Conservation (phyloP, 306 rosid genomes). For the Quercus robur region DNA sequence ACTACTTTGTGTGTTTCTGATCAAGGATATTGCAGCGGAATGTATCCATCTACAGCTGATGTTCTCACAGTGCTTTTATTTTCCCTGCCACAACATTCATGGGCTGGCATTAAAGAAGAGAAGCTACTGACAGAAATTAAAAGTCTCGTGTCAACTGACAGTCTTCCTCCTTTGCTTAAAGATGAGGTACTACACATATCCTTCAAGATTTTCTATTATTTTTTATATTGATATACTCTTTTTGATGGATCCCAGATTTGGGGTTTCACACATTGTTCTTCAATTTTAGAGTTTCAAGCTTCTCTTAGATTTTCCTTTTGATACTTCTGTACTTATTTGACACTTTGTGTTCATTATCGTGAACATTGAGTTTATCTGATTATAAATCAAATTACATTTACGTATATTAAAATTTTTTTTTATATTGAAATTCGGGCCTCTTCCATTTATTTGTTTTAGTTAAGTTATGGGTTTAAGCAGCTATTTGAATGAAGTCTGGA, state of each 20-base stretch:
- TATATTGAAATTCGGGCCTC: not conserved
- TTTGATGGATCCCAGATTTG: too few species aligned
- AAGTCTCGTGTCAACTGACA: constrained; percentile 45
- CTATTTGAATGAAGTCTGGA: not conserved
- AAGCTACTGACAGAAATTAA: constrained; percentile 48
- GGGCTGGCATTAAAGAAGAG: constrained; percentile 67
- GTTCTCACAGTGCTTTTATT: constrained; percentile 76
- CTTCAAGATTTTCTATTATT: not conserved
- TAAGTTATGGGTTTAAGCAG: not conserved
- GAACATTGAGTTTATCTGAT: too few species aligned
- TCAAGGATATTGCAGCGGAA: constrained; percentile 65
- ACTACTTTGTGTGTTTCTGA: constrained; percentile 42
- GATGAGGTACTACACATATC: constrained; percentile 60
- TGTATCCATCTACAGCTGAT: constrained; percentile 77
- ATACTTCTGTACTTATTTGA: too few species aligned
- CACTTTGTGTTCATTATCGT: too few species aligned
- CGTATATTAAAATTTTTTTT: not conserved
- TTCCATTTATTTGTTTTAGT: not conserved
- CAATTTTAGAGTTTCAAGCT: too few species aligned
- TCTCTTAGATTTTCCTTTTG: too few species aligned
- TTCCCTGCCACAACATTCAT: constrained; percentile 66
- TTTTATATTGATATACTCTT: not conserved
- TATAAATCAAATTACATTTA: too few species aligned
- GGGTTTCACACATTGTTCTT: too few species aligned
- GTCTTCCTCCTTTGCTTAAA: constrained; percentile 58